These are phyloP conservation scores for Mariannaea elegans DNA, from an alignment of 2,329 filamentous ascomycete genomes.

Conservation along the genomic window DNA sequence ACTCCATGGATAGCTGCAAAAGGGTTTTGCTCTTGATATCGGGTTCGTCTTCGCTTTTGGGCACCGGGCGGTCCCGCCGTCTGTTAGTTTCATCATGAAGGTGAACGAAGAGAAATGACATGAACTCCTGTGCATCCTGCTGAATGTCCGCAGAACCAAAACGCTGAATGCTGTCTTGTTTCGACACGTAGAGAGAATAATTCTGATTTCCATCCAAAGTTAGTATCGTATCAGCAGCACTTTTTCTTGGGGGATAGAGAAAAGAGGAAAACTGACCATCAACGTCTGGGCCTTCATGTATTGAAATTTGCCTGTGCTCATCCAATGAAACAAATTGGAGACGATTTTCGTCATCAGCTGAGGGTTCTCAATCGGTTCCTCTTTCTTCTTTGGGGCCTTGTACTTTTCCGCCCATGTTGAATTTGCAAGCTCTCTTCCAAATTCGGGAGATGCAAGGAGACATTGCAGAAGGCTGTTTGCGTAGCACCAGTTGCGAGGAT, in stretches of 20 bases:
- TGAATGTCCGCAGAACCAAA: constrained; percentile 77
- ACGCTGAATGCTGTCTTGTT: constrained; percentile 44
- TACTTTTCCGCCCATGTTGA: constrained; percentile 68
- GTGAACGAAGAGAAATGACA: constrained; percentile 81
- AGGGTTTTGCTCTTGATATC: constrained; percentile 45
- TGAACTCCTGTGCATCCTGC: constrained; percentile 92
- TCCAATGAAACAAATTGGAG: constrained; percentile 66
- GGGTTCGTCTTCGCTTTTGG: constrained; percentile 43
- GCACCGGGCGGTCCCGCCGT: constrained; percentile 53
- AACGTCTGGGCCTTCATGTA: constrained; percentile 64
- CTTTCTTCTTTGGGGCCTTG: constrained; percentile 72
- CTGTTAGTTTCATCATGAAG: constrained; percentile 87
- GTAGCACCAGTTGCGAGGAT: constrained; percentile 87
- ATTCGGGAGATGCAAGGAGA: constrained; percentile 75
- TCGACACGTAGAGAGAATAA: constrained; percentile 58
- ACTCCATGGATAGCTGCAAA: constrained; percentile 70
- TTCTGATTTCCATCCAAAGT: constrained; percentile 50
- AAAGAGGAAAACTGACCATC: constrained; percentile 56
- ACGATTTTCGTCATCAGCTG: constrained; percentile 69
- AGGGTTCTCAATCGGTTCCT: constrained; percentile 61
- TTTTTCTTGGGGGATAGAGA: background rate
- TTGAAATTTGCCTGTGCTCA: constrained; percentile 59
- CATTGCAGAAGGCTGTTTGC: constrained; percentile 92
- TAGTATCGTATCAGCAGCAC: constrained; percentile 28
- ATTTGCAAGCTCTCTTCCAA: constrained; percentile 72